Base-by-base conservation (phyloP, 2,329 filamentous ascomycete species). In the Trichoderma guizhouense region DNA sequence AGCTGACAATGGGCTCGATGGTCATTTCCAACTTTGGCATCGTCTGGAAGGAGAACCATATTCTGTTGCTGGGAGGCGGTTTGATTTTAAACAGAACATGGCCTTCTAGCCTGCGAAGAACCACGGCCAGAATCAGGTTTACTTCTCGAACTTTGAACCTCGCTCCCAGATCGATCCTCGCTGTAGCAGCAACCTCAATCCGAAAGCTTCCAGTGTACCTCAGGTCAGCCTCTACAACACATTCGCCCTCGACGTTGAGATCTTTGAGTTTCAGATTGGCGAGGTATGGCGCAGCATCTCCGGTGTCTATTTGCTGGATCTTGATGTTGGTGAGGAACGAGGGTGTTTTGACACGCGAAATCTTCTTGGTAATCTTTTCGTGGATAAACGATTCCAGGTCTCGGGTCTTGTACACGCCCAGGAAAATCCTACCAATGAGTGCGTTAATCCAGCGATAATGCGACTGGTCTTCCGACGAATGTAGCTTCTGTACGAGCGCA, bases 21-120 rank as follows among this genome's bases (percentile, higher is more conserved):
- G 90, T 90, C 86, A 98, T 91, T 73, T 97, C 94, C 84, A 99
- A 92, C 78, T 95, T 95, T 21, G 96, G 96, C 86, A 94, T 93
- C n/a, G 90, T 90, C 79, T 97, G 93, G 79, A 99, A 99, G 1
- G 94, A 92, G 75, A 98, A 89, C 96, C 96, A 99, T n/a, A 97
- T 81, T 53, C 96, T 90, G 80, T 99, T 99, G 81, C 94, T 98
- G 0, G 96, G 96, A 18, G 95, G 94, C 7, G 96, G 93, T 81
- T 99, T 99, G 81, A 98, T 91, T 77, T 94, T 92, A 77, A 98
- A 86, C 34, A 97, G 83, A 60, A 93, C 82, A 77, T 97, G 95
- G 0, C 96, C 96, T 77, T 97, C 93, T 1, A 98, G 84, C 76
- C 91, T 93, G 79, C 93, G 95, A 71, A 98, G 81, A 1, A 96